phyloP scores from a whole-genome alignment of 148 eudicot species.

The Fallopia convolvulus region DNA sequence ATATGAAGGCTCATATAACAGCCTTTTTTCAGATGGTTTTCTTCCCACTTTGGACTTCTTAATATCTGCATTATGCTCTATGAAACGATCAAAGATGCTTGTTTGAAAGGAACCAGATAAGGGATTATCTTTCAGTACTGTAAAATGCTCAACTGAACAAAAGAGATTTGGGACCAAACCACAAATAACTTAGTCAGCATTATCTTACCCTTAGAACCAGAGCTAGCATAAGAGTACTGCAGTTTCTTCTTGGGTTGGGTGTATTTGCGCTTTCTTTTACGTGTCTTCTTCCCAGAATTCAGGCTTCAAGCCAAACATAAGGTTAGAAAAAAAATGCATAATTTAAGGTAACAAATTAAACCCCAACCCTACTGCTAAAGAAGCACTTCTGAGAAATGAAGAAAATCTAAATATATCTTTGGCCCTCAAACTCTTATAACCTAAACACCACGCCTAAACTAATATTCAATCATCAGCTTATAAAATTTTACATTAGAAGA shows the following conservation, averaged over 20 bases:
- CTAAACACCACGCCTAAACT: background rate
- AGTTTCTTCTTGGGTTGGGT: constrained; percentile 72
- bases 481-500: background rate
- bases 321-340: constrained; percentile 7
- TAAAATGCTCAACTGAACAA: constrained; percentile 21
- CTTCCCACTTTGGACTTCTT: constrained; percentile 21
- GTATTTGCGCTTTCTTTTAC: constrained; percentile 62
- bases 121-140: constrained; percentile 10
- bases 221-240: constrained; percentile 50
- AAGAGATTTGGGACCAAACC: constrained; percentile 19
- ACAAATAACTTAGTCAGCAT: constrained; percentile 29
- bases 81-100: constrained; percentile 20
- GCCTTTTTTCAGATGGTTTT: constrained; percentile 30
- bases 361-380: background rate
- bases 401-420: background rate
- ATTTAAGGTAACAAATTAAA: background rate
- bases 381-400: constrained; percentile 4
- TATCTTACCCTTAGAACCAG: constrained; percentile 49
- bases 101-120: constrained; percentile 8
- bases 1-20: constrained; percentile 19
- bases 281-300: constrained; percentile 42
- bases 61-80: constrained; percentile 21
- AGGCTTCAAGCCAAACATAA: constrained; percentile 32
- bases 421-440: background rate
- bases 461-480: background rate